phyloP scores from a whole-genome alignment of 129 eudicot species.

The Helianthus tuberosus region DNA sequence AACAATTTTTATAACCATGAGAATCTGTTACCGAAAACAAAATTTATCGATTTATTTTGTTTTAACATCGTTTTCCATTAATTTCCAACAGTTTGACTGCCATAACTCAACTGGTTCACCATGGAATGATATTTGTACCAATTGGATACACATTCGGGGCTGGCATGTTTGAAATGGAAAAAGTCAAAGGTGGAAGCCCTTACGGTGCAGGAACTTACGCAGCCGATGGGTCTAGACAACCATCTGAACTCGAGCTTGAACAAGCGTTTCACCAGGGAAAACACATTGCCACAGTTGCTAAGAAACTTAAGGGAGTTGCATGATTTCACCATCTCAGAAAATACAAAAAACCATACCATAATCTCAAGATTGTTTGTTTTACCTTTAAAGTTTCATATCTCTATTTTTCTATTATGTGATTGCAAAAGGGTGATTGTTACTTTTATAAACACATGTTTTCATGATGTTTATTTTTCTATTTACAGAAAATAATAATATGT shows the following conservation, averaged over 20 bases:
- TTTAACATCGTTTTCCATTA: constrained; percentile 2
- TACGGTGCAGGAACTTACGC: constrained; percentile 91
- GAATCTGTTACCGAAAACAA: neutral
- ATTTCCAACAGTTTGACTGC: constrained; percentile 70
- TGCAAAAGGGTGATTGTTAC: constrained; percentile 27
- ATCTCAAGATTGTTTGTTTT: constrained; percentile 19
- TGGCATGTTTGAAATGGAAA: constrained; percentile 92
- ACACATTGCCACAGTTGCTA: constrained; percentile 63
- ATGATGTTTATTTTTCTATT: neutral
- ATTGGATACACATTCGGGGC: constrained; percentile 88
- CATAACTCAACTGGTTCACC: constrained; percentile 82
- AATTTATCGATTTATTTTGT: neutral
- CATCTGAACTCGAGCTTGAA: constrained; percentile 65
- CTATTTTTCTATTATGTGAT: constrained; percentile 22
- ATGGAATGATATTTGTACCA: constrained; percentile 91
- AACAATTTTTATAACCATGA: neutral
- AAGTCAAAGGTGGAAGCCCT: constrained; percentile 87
- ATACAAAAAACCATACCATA: constrained; percentile 21
- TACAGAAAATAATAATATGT: constrained; percentile 3
- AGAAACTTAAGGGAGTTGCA: constrained; percentile 77
- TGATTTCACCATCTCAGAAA: constrained; percentile 23
- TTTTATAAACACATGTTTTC: constrained; percentile 5
- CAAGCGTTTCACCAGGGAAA: constrained; percentile 94
- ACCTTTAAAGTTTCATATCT: constrained; percentile 4
- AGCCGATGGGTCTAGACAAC: constrained; percentile 93